These are phyloP conservation scores for Schoenoplectus tabernaemontani DNA, from an alignment of 202 grass and related monocot genomes.

Conservation along the genomic window DNA sequence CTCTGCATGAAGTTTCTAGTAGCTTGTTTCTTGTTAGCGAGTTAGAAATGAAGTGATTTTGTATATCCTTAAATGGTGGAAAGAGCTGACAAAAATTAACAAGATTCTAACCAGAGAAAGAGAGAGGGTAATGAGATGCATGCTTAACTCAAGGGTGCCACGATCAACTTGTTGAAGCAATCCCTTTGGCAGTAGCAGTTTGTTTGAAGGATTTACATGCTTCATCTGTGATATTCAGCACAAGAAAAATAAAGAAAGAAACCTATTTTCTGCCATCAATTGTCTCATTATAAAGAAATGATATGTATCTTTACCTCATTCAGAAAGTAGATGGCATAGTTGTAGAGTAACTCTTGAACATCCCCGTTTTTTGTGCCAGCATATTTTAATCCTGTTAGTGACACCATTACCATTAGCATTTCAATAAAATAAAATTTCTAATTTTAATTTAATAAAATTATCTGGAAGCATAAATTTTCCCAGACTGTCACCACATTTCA, in stretches of 20 bases:
- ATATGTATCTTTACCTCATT: conserved; percentile 47
- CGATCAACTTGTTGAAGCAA: conserved; percentile 80
- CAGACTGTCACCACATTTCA: neutral
- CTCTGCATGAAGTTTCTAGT: neutral
- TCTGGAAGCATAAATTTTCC: neutral
- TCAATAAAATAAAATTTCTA: neutral
- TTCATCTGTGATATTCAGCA: conserved; percentile 55
- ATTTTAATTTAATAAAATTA: conserved; percentile 1
- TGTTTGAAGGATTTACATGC: conserved; percentile 43
- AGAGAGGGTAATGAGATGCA: conserved; percentile 86
- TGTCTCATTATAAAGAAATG: conserved; percentile 9
- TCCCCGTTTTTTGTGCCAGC: conserved; percentile 91
- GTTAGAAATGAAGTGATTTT: neutral
- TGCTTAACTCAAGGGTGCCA: conserved; percentile 72
- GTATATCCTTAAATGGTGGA: neutral
- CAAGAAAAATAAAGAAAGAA: conserved; percentile 18
- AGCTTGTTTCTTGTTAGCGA: neutral
- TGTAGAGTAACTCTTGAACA: conserved; percentile 76
- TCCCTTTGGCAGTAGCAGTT: conserved; percentile 58
- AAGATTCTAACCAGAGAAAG: conserved; percentile 63
- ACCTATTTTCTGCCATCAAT: neutral
- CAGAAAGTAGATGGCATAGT: conserved; percentile 70
- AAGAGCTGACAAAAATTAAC: neutral
- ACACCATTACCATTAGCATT: conserved; percentile 10
- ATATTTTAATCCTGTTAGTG: conserved; percentile 71